phyloP scores from a whole-genome alignment of 345 rosid genomes.

The Camelina hispida region DNA sequence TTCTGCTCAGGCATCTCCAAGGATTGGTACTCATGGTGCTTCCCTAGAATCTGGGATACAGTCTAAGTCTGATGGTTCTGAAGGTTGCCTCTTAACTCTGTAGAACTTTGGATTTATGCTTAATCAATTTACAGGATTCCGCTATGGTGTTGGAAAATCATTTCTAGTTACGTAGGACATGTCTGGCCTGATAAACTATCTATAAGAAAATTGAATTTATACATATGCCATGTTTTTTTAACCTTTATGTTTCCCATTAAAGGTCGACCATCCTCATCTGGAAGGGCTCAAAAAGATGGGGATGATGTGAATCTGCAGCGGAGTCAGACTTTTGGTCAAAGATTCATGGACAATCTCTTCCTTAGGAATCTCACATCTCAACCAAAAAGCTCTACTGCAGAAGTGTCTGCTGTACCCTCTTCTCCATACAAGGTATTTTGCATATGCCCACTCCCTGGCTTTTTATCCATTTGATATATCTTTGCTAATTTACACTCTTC shows the following conservation, averaged over 20 bases:
- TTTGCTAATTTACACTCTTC: not conserved
- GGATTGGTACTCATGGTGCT: constrained; percentile 46
- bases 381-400: constrained; percentile 60
- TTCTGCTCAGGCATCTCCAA: constrained; percentile 48
- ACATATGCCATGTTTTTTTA: constrained; percentile 18
- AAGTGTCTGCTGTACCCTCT: constrained; percentile 68
- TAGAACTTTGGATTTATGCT: constrained; percentile 13
- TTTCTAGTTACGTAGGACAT: constrained; percentile 6
- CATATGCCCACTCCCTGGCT: constrained; percentile 25
- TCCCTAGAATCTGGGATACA: constrained; percentile 46
- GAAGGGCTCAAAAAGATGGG: constrained; percentile 64
- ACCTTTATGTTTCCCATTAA: constrained; percentile 38
- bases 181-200: not conserved
- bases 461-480: not conserved
- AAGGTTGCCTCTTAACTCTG: constrained; percentile 54
- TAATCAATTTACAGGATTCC: constrained; percentile 4
- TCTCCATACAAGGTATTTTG: constrained; percentile 75
- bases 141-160: not conserved
- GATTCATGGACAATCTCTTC: constrained; percentile 88
- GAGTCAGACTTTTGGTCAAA: constrained; percentile 85
- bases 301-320: constrained; percentile 64
- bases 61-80: constrained; percentile 61
- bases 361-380: constrained; percentile 81
- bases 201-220: constrained; percentile 9
- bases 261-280: constrained; percentile 88